Conservation (phyloP, 371 early-diverging fungal species). For the Coemansia linderi region DNA sequence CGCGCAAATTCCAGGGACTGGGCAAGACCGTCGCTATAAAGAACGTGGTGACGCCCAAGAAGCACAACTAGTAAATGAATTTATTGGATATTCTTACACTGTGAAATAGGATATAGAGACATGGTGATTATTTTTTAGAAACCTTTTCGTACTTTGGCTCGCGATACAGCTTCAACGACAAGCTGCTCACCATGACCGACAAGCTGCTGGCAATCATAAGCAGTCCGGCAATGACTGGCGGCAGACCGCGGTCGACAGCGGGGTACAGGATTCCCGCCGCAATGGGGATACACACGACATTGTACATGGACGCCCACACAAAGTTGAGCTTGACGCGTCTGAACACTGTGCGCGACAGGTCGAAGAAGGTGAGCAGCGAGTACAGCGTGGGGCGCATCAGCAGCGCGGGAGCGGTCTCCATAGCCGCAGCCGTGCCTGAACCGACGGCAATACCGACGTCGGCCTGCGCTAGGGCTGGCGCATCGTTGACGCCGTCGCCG, state of each 20-base stretch:
- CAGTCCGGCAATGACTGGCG: constrained; percentile 87
- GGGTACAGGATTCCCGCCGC: constrained; percentile 91
- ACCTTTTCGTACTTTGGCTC: constrained; percentile 26
- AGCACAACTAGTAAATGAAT: not conserved
- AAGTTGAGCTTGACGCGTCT: constrained; percentile 79
- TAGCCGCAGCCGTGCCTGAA: constrained; percentile 92
- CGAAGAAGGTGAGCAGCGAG: constrained; percentile 81
- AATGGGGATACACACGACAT: constrained; percentile 83
- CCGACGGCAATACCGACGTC: constrained; percentile 93
- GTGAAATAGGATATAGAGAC: too few species aligned
- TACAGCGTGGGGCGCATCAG: constrained; percentile 71
- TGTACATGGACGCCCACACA: constrained; percentile 86
- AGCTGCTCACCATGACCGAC: constrained; percentile 82
- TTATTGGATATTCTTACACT: too few species aligned
- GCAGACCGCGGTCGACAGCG: constrained; percentile 71
- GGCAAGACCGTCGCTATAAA: constrained; percentile 49
- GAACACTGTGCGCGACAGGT: constrained; percentile 79
- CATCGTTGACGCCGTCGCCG: constrained; percentile 99
- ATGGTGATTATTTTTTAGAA: not conserved
- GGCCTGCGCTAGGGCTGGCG: constrained; percentile 89
- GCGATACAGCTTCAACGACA: constrained; percentile 70
- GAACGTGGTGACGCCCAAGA: constrained; percentile 38
- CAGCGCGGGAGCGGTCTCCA: constrained; percentile 89
- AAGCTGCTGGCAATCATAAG: constrained; percentile 93
- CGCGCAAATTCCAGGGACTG: constrained; percentile 51